Percentiles rank a stretch among this genome's conserved stretches.
phyloP scores from a whole-genome alignment of 345 rosid species.

The Populus tremula region DNA sequence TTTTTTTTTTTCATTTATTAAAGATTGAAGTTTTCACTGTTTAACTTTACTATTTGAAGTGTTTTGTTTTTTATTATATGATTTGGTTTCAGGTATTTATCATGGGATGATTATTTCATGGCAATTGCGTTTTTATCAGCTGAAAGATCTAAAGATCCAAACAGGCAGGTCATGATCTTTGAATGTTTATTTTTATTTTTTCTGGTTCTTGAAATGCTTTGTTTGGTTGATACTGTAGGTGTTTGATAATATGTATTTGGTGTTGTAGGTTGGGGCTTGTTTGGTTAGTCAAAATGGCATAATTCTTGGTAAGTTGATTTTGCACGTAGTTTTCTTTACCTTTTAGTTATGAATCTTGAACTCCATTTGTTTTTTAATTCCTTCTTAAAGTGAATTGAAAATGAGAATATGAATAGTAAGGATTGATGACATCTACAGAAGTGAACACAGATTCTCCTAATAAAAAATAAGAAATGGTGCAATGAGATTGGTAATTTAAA shows the following conservation, averaged over 20 bases:
- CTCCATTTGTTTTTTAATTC: neutral
- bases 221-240: neutral
- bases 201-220: neutral
- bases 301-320: constrained; percentile 68
- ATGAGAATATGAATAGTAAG: neutral
- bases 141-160: constrained; percentile 86
- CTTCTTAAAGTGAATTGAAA: neutral
- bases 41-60: neutral
- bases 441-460: neutral
- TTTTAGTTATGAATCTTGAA: neutral
- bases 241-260: neutral
- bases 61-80: neutral
- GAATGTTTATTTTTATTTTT: neutral
- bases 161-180: constrained; percentile 71
- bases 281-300: constrained; percentile 83
- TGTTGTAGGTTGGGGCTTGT: constrained; percentile 83
- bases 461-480: neutral
- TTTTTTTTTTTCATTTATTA: neutral
- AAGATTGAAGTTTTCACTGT: neutral
- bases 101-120: constrained; percentile 98
- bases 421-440: neutral
- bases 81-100: constrained; percentile 53
- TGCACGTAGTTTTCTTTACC: neutral
- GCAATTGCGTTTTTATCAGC: constrained; percentile 81
- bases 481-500: neutral